phyloP scores from a whole-genome alignment of 2,329 filamentous ascomycete species.

The Cladophialophora carrionii region DNA sequence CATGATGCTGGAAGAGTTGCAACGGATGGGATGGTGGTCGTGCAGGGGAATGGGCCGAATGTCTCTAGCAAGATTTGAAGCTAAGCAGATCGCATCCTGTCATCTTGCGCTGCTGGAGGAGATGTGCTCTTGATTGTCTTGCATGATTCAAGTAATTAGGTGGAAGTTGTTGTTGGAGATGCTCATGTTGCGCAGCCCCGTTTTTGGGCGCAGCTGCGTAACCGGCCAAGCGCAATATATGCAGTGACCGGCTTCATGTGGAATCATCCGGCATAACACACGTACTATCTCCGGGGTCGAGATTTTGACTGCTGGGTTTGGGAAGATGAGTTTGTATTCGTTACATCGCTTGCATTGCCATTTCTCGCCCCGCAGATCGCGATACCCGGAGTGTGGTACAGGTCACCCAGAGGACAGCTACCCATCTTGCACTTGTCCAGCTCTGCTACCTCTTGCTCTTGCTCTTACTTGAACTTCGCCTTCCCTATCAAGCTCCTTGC shows the following conservation, averaged over 20 bases:
- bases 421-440: background rate
- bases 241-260: background rate
- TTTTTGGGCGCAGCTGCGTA: slow-evolving; percentile 9
- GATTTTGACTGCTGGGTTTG: background rate
- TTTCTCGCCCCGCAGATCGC: background rate
- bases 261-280: background rate
- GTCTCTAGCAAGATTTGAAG: background rate
- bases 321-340: background rate
- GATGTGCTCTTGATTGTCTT: background rate
- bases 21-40: background rate
- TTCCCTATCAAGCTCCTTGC: slow-evolving; percentile 70
- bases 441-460: slow-evolving; percentile 41
- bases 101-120: slow-evolving; percentile 2
- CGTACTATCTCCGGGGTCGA: background rate
- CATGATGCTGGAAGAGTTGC: slow-evolving; percentile 26
- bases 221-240: background rate
- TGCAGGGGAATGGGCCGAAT: background rate
- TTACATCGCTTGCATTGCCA: background rate
- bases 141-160: background rate
- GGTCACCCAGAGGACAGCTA: background rate
- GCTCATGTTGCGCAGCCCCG: background rate
- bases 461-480: slow-evolving; percentile 51
- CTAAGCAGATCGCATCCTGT: background rate
- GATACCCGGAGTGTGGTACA: background rate
- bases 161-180: background rate